A percentile compares a stretch with the other conserved stretches of the same genome.
Conservation (phyloP, 108 stramenopile species). For the Cylindrotheca fusiformis region DNA sequence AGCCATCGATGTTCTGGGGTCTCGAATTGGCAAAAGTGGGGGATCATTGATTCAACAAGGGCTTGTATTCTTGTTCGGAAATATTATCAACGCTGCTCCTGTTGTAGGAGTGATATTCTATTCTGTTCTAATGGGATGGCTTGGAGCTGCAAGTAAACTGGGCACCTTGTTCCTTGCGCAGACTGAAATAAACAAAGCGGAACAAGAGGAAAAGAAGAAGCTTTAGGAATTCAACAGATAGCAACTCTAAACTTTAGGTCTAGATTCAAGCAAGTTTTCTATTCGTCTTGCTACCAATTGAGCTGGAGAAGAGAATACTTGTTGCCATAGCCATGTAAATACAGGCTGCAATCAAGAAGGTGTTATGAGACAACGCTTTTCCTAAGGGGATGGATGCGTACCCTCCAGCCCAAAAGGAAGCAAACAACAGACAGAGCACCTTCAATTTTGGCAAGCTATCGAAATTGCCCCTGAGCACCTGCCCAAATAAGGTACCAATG, state of each 20-base stretch:
- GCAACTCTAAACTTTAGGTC: too few species aligned
- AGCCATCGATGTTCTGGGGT: slow-evolving; percentile 95
- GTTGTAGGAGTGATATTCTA: slow-evolving; percentile 84
- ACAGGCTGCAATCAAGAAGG: too few species aligned
- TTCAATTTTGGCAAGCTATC: slow-evolving; percentile 29
- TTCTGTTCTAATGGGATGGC: slow-evolving; percentile 73
- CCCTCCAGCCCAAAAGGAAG: slow-evolving; percentile 39
- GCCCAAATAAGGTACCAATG: slow-evolving; percentile 45
- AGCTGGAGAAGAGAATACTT: too few species aligned
- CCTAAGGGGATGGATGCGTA: too few species aligned
- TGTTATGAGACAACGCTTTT: too few species aligned
- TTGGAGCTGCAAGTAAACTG: slow-evolving; percentile 72
- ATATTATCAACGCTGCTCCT: slow-evolving; percentile 88
- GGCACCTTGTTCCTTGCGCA: slow-evolving; percentile 51
- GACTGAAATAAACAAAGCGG: slow-evolving; percentile 14
- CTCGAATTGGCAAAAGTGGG: slow-evolving; percentile 93
- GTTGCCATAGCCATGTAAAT: too few species aligned
- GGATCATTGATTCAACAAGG: slow-evolving; percentile 93
- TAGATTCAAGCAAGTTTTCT: too few species aligned
- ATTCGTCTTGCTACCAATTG: too few species aligned
- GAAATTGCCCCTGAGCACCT: slow-evolving; percentile 35
- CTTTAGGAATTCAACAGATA: too few species aligned
- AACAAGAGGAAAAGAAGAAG: too few species aligned
- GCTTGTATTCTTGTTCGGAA: slow-evolving; percentile 89
- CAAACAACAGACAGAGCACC: slow-evolving; percentile 20